Conservation (phyloP, 208 protist genomes). For the Acanthamoeba divionensis region DNA sequence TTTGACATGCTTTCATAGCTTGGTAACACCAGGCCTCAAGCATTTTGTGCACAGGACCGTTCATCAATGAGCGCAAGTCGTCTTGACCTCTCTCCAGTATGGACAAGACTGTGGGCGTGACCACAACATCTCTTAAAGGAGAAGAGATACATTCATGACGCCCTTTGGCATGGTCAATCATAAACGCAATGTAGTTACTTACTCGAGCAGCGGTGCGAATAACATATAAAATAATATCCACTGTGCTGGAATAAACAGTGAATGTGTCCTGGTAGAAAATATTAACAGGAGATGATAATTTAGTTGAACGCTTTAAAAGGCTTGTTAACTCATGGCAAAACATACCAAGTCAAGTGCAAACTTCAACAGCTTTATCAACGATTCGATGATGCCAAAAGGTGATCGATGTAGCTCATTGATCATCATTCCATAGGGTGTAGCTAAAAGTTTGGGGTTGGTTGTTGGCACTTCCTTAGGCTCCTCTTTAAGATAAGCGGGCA, state of each 20-base stretch:
- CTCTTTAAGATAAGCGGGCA: constrained; percentile 47
- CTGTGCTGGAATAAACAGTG: background rate
- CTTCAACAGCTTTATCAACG: constrained; percentile 46
- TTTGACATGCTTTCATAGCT: constrained; percentile 15
- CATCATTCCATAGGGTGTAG: constrained; percentile 83
- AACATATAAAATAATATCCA: constrained; percentile 21
- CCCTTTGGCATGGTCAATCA: background rate
- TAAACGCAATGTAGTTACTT: background rate
- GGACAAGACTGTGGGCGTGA: background rate
- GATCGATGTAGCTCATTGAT: constrained; percentile 83
- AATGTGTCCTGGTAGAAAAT: background rate
- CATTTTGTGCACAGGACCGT: constrained; percentile 11
- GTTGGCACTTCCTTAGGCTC: constrained; percentile 74
- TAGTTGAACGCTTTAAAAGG: background rate
- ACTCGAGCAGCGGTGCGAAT: constrained; percentile 4
- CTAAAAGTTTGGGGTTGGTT: constrained; percentile 77
- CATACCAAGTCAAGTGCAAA: constrained; percentile 58
- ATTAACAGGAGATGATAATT: background rate
- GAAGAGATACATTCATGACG: constrained; percentile 9
- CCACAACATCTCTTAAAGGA: background rate
- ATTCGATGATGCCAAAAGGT: constrained; percentile 65
- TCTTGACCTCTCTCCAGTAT: background rate
- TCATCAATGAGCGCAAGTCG: background rate
- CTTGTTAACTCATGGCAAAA: background rate
- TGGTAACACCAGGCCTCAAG: constrained; percentile 7